Evolutionary conservation across 129 eudicot species (phyloP).

Genomic region (Pulicaria dysenterica): DNA sequence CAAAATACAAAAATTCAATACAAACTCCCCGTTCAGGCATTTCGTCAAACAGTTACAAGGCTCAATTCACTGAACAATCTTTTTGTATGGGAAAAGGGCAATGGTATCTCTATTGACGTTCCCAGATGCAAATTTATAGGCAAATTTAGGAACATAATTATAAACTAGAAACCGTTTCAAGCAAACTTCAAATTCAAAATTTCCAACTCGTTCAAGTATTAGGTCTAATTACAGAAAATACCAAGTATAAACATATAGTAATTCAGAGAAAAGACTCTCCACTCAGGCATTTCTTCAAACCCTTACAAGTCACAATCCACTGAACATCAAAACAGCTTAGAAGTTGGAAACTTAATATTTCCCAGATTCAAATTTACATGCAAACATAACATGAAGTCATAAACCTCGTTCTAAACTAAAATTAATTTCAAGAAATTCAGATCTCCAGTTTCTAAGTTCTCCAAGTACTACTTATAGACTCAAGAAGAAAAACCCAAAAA

Average conservation of each 20-base stretch:
- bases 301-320: too few species aligned
- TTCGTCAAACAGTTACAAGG: conserved; percentile 7
- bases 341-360: too few species aligned
- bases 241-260: too few species aligned
- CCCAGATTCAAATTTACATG: too few species aligned
- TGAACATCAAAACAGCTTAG: too few species aligned
- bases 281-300: too few species aligned
- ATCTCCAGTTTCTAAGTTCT: background rate
- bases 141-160: background rate
- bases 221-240: background rate
- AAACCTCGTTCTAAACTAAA: too few species aligned
- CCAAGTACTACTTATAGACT: background rate
- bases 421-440: too few species aligned
- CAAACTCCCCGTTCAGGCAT: conserved; percentile 8
- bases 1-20: background rate
- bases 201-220: background rate
- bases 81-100: background rate
- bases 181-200: background rate
- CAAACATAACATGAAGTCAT: too few species aligned
- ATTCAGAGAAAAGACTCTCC: too few species aligned
- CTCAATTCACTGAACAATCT: background rate
- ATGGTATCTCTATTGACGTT: background rate
- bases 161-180: background rate
- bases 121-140: background rate
- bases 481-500: background rate